Evolutionary conservation across 2,329 filamentous ascomycete species (phyloP), one percentile per base, ranked within the genome.

Genomic region (Ophiocordyceps sinensis): DNA sequence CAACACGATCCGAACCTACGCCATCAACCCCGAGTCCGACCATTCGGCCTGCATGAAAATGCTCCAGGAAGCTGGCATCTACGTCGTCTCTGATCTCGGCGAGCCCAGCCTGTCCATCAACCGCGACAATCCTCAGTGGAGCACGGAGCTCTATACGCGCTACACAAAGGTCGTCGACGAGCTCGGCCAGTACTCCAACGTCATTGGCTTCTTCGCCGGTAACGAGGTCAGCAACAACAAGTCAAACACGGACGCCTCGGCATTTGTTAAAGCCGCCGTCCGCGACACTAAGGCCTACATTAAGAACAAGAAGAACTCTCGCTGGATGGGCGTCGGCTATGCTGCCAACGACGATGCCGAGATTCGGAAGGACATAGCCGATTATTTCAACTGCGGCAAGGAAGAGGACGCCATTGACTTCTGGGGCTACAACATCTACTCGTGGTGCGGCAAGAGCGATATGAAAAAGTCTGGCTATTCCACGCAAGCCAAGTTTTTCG

Each of bases 391-490:
- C 73, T 98, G 91, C 59, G 85, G 88, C 45, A 43, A 53, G 3
- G 62, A 76, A 45, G 58, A 69, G 29, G 66, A 69, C 9, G 56
- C 82, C 45, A 94, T 96, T 50, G 91, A 98, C 65, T 96, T 93
- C 72, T 98, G 88, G 85, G 91, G 91, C 44, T 96, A 96, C 81
- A 98, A 98, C 73, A 94, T 96, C 67, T 98, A 98, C 75, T 94
- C 88, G 41, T 98, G 91, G 91, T 98, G 91, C 61, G 91, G 89
- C 51, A 63, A 88, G 52, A 94, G 85, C 56, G 77, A 70, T 54
- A 91, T 82, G 67, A 57, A 70, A 30, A 58, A 71, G 44, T 95
- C 91, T 4, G 85, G 86, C 41, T 98, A 88, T 66, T 71, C 81
- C 49, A 72, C 78, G 43, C 83, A 89, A 60, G 87, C 87, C 51